Conservation (phyloP, 164 flowering plant species). For the Cinnamomum chago region DNA sequence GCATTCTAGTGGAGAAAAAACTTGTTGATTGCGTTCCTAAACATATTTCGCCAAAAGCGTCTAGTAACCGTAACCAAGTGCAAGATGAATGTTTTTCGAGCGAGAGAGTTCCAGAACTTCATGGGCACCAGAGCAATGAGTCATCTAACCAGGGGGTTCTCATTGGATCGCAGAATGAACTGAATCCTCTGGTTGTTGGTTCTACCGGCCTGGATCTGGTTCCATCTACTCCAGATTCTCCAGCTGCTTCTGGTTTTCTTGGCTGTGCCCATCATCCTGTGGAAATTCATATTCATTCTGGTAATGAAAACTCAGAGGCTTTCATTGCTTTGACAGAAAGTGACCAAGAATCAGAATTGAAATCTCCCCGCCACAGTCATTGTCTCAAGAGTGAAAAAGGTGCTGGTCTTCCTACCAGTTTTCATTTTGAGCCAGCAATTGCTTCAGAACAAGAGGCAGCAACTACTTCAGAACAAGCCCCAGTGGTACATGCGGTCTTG, state of each 20-base stretch:
- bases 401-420: constrained; percentile 5
- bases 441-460: constrained; percentile 2
- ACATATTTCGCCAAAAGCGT: constrained; percentile 13
- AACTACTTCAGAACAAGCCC: not conserved
- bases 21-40: constrained; percentile 7
- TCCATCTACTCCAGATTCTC: constrained; percentile 4
- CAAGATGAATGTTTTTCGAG: constrained; percentile 16
- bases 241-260: constrained; percentile 4
- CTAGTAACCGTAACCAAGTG: not conserved
- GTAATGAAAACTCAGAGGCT: constrained; percentile 3
- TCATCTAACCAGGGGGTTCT: constrained; percentile 6
- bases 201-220: not conserved
- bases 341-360: constrained; percentile 9
- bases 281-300: constrained; percentile 6
- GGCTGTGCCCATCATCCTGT: constrained; percentile 6
- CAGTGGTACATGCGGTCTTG: not conserved
- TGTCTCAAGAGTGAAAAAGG: not conserved
- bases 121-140: constrained; percentile 14
- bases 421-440: constrained; percentile 3
- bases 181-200: constrained; percentile 4
- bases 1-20: constrained; percentile 1
- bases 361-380: constrained; percentile 5
- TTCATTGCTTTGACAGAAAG: constrained; percentile 1
- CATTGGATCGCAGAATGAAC: constrained; percentile 11
- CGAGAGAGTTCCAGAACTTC: constrained; percentile 1